These are phyloP conservation scores for Candida succiphila DNA, from an alignment of 805 yeast genomes.

Conservation along the genomic window DNA sequence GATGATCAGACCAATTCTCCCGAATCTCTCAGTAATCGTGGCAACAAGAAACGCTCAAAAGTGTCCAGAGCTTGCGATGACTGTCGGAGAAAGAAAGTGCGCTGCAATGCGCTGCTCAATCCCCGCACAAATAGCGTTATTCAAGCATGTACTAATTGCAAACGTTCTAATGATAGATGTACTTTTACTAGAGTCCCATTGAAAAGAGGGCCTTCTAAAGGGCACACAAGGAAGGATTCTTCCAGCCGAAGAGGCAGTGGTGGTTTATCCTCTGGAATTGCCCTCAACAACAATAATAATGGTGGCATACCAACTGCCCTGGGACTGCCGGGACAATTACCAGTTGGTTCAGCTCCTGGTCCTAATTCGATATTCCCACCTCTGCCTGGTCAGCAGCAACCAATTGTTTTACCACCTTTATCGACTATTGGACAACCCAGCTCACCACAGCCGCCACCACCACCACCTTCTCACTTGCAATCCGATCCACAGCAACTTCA, in stretches of 20 bases:
- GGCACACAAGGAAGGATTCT: too few species aligned
- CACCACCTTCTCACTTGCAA: neutral
- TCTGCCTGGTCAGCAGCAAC: neutral
- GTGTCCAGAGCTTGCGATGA: conserved; percentile 78
- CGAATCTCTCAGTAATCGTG: neutral
- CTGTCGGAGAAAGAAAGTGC: conserved; percentile 63
- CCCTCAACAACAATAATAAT: neutral
- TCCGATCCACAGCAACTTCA: conserved; percentile 1
- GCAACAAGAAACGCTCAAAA: conserved; percentile 42
- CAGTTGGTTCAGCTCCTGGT: neutral
- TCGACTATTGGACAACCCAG: neutral
- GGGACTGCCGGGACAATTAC: neutral
- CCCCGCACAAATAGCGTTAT: conserved; percentile 34
- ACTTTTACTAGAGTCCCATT: conserved; percentile 63
- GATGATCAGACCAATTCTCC: too few species aligned
- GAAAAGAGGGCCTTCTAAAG: conserved; percentile 75
- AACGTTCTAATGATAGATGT: conserved; percentile 49
- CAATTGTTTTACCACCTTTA: conserved; percentile 1
- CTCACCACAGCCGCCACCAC: neutral
- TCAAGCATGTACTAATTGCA: conserved; percentile 52
- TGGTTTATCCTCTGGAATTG: neutral
- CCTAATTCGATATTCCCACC: conserved; percentile 1
- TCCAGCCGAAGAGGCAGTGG: neutral
- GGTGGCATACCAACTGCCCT: neutral
- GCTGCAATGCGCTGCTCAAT: conserved; percentile 55